A percentile compares a stretch with the other conserved stretches of the same genome.
phyloP scores from a whole-genome alignment of 805 yeast genomes.

The Maudiozyma saulgeensis region DNA sequence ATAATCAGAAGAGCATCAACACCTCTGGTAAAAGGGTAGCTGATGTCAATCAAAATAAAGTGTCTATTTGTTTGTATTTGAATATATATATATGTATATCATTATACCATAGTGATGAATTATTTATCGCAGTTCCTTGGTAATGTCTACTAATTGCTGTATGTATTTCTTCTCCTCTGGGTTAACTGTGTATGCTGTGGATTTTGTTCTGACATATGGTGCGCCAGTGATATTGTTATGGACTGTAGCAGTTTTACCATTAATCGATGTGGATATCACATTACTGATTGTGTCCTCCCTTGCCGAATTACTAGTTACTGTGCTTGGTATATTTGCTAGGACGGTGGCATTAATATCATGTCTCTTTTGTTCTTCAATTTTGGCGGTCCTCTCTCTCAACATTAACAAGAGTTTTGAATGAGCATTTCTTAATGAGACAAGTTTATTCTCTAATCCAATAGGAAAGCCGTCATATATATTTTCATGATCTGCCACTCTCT shows the following conservation, averaged over 20 bases:
- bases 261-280: background rate
- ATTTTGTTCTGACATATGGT: background rate
- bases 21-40: too few relatives aligned
- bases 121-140: slow-evolving; percentile 2
- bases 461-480: slow-evolving; percentile 39
- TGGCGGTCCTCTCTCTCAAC: slow-evolving; percentile 26
- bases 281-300: background rate
- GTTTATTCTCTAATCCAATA: slow-evolving; percentile 26
- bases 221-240: background rate
- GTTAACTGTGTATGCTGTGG: slow-evolving; percentile 1
- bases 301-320: background rate
- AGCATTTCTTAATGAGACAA: slow-evolving; percentile 45
- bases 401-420: slow-evolving; percentile 39
- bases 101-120: too few relatives aligned
- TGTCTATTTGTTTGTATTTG: too few relatives aligned
- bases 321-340: background rate
- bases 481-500: slow-evolving; percentile 42
- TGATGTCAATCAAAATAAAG: too few relatives aligned
- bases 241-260: background rate
- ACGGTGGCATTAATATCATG: slow-evolving; percentile 5
- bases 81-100: too few relatives aligned
- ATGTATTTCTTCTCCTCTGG: slow-evolving; percentile 9
- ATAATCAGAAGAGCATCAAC: too few relatives aligned
- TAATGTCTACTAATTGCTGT: slow-evolving; percentile 6
- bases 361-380: slow-evolving; percentile 13